Evolutionary conservation across 1,284 basidiomycete species (phyloP), one percentile per base, ranked within the genome.

Genomic region (Irpex sp.): DNA sequence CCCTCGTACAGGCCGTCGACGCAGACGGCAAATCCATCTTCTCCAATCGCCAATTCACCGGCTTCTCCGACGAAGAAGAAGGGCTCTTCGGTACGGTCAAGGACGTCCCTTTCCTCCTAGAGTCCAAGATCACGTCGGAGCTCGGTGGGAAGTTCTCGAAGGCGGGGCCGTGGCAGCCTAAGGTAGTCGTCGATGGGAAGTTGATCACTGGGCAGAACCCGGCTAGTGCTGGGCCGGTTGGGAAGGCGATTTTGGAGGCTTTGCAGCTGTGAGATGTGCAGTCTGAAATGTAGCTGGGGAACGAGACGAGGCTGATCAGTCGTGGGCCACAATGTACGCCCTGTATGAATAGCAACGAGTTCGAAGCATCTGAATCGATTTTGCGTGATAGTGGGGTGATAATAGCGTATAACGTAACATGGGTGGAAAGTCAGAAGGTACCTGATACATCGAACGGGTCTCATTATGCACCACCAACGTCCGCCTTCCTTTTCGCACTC

Each of bases 141-240:
- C 78, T 87, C 18, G 90, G 90, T 5, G 90, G 83, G 1, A 80
- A 74, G n/a, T 93, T 83, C 71, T 79, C 81, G 61, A 86, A 84
- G 71, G 80, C 83, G 0, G 63, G 58, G 10, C 76, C 78, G 19
- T 93, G 83, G 83, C 61, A 76, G 74, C 69, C 72, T 6, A 77
- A 81, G 66, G 80, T 87, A 39, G 71, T 80, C 23, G 76, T 79
- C 45, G 74, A 78, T 57, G 79, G 79, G 12, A 76, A 78, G 36
- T 71, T 84, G 54, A 74, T 77, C 65, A 88, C 87, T 42, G 90
- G 90, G n/a, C 88, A 88, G 70, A 91, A 91, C 74, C 88, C 89
- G 3, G 83, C 82, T 5, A 86, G 83, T 49, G 85, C 87, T 19
- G 72, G 68, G 49, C 74, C 75, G 0, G 64, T 86, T 42, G 85